These are phyloP conservation scores for Arbutus unedo DNA, from an alignment of 148 eudicot genomes.

Conservation along the genomic window DNA sequence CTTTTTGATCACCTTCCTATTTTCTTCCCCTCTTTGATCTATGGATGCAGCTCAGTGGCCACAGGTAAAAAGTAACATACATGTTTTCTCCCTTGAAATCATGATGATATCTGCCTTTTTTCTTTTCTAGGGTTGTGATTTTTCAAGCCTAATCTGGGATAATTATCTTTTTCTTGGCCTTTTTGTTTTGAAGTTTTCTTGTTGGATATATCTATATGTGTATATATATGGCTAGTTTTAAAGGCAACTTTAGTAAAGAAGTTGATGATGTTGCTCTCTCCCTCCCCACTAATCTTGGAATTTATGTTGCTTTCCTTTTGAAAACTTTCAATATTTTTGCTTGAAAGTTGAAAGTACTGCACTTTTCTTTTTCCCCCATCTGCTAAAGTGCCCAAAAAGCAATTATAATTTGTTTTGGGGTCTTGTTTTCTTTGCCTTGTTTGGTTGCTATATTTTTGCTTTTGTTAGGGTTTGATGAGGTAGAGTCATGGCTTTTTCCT, in stretches of 20 bases:
- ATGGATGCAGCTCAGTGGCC: slow-evolving; percentile 32
- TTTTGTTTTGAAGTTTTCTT: neutral
- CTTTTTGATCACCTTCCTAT: slow-evolving; percentile 15
- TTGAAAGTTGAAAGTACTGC: slow-evolving; percentile 11
- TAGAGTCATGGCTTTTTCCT: neutral
- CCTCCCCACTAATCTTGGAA: slow-evolving; percentile 12
- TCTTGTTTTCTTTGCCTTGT: slow-evolving; percentile 13
- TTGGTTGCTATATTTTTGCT: slow-evolving; percentile 1
- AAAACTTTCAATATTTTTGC: slow-evolving; percentile 9
- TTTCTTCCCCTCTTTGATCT: slow-evolving; percentile 17
- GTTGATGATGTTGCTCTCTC: slow-evolving; percentile 18
- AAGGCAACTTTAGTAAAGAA: neutral
- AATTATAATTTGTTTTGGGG: slow-evolving; percentile 10
- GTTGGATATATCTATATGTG: neutral
- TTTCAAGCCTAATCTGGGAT: neutral
- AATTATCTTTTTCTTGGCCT: neutral
- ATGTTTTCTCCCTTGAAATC: slow-evolving; percentile 18
- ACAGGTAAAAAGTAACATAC: slow-evolving; percentile 14
- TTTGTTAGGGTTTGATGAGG: neutral
- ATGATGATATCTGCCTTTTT: slow-evolving; percentile 14
- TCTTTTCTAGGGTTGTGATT: neutral
- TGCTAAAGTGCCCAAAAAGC: slow-evolving; percentile 7
- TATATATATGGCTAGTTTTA: too few species aligned
- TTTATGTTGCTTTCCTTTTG: neutral
- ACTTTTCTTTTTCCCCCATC: slow-evolving; percentile 12